Base-by-base conservation (phyloP, 495 filamentous ascomycete species). In the Xylaria acuta region DNA sequence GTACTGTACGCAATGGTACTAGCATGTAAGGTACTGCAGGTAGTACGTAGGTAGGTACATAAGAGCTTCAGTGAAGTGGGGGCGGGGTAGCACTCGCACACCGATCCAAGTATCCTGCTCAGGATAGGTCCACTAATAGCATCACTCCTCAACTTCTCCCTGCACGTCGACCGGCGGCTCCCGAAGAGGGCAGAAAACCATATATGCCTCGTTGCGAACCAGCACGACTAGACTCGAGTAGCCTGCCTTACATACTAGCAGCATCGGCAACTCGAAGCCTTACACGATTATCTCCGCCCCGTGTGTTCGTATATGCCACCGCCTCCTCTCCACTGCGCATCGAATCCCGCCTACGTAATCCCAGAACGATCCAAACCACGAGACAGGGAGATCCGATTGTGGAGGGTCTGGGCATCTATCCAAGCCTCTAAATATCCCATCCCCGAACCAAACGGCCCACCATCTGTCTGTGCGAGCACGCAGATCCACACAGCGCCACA, bases 201-300 rank as follows among this genome's bases (percentile, higher is more conserved):
- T 25, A 25, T 43, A 43, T 71, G 76, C 74, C 68, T 71, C 75
- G 34, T 54, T 32, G 22, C n/a, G 60, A 27, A 43, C 36, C 60
- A 64, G 38, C 38, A 8, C 8, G 6, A 20, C 60, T 14, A 5
- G 38, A 43, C 60, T 20, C 14, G n/a, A 38, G 22, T 27, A 30
- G 60, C 12, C 36, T 22, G 30, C 38, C 36, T 27, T 41, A 25
- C 9, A 38, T 4, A n/a, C n/a, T 40, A 40, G 58, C 34, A 8
- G 20, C 11, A 36, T 60, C 8, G n/a, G 58, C 58, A 60, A 5
- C 56, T 38, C 3, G 9, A 22, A 38, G 53, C 18, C 32, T 22
- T 22, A 22, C 34, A 40, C 7, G 27, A n/a, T 36, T 36, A 9
- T 59, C 76, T 72, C 56, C 76, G 76, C 76, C 76, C 70, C 76